Evolutionary conservation across 1,284 basidiomycete species (phyloP).

Genomic region (Inonotus obliquus): DNA sequence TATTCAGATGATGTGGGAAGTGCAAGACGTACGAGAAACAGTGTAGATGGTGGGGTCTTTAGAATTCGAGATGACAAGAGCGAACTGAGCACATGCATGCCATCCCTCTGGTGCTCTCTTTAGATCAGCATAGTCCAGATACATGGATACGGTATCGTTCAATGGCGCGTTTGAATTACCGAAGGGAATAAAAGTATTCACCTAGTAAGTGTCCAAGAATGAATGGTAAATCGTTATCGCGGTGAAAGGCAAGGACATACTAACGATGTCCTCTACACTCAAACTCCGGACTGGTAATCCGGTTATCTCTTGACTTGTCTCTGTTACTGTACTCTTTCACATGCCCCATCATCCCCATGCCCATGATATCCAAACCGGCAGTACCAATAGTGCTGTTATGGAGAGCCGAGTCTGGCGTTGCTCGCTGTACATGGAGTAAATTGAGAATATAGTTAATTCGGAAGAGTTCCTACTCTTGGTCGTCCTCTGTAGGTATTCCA

Average conservation of each 20-base stretch:
- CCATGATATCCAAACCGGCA: no score
- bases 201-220: constrained; percentile 44
- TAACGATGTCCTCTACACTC: constrained; percentile 98
- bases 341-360: no score
- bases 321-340: no score
- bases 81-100: constrained; percentile 99
- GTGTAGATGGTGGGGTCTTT: constrained; percentile 95
- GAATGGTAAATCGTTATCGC: constrained; percentile 12
- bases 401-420: no score
- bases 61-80: constrained; percentile 95
- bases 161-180: constrained; percentile 99
- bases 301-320: no score
- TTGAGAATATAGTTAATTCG: no score
- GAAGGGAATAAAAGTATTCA: constrained; percentile 98
- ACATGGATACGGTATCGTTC: constrained; percentile 98
- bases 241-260: constrained; percentile 45
- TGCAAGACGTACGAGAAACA: constrained; percentile 79
- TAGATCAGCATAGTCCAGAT: constrained; percentile 98
- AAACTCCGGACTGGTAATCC: constrained; percentile 90
- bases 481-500: no score
- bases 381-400: no score
- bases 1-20: no score
- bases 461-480: no score
- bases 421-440: no score
- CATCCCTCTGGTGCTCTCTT: constrained; percentile 98